Base-by-base conservation (phyloP, 345 rosid genomes). In the Linum lewisii region DNA sequence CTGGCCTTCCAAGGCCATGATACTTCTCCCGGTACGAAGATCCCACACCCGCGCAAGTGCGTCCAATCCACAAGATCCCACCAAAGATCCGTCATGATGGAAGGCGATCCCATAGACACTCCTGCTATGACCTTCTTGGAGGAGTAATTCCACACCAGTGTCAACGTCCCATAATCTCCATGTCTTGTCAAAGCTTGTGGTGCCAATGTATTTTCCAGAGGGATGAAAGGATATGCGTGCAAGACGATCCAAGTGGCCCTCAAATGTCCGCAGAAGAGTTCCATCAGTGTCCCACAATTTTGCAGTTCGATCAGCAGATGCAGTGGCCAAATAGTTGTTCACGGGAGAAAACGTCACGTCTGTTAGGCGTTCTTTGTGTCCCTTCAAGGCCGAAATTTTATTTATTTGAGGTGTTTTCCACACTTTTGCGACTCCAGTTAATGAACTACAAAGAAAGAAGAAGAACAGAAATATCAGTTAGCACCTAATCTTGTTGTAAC, bases 101-200 rank as follows among this genome's bases (percentile, higher is more conserved):
- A 94, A 94, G 37, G 87, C 90, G 50, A 94, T 71, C 44, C 97
- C 97, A 23, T 90, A 90, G 63, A 94, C 79, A 66, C 97, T 84
- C 69, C 92, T 79, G 64, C 99, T 87, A 55, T 94, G 97, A 29
- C 96, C 96, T 84, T 90, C 96, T 67, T 94, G 99, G 67, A 94
- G 90, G 62, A 90, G 88, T 77, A 94, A 75, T 80, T 90, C 99
- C 32, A 62, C 75, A 25, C 96, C 96, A 37, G 83, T 82, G 63
- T 84, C 82, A 26, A 90, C 51, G 69, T 90, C 97, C 97, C 97
- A 93, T 63, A 90, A 66, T 78, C 99, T 87, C 99, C 97, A 90
- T 8, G 97, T 94, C 77, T 84, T 94, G 73, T 94, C 99, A 65
- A 82, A 94, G 80, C 97, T 85, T 57, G 99, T 80, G 9, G 99